phyloP scores from a whole-genome alignment of 805 yeast species.

The Isabelozyma heimii region DNA sequence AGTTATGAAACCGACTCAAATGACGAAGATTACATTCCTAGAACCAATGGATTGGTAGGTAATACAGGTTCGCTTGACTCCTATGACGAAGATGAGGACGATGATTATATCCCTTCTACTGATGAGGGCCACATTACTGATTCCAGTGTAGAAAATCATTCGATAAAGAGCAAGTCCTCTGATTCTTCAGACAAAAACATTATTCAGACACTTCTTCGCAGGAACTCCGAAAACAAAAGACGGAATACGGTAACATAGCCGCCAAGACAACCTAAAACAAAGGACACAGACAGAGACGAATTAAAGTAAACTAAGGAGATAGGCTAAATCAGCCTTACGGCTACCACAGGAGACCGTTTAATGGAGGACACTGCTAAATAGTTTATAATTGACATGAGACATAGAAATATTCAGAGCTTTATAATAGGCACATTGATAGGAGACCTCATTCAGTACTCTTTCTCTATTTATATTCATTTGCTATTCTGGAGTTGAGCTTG shows the following conservation, averaged over 20 bases:
- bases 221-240: background rate
- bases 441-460: background rate
- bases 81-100: conserved; percentile 6
- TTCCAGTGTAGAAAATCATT: background rate
- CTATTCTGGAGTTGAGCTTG: conserved; percentile 20
- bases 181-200: conserved; percentile 1
- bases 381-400: no score
- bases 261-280: no score
- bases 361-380: no score
- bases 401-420: no score
- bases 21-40: conserved; percentile 1
- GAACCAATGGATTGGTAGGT: background rate
- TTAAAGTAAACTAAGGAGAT: no score
- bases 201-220: background rate
- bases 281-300: no score
- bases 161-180: background rate
- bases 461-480: background rate
- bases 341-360: no score
- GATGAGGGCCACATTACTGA: conserved; percentile 1
- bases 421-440: no score
- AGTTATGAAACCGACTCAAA: conserved; percentile 9
- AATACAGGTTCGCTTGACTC: conserved; percentile 1
- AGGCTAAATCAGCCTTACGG: no score
- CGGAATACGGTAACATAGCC: conserved; percentile 1
- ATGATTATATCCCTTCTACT: conserved; percentile 1